Conservation (phyloP, 75 land plant species). For the Cupressus sempervirens region DNA sequence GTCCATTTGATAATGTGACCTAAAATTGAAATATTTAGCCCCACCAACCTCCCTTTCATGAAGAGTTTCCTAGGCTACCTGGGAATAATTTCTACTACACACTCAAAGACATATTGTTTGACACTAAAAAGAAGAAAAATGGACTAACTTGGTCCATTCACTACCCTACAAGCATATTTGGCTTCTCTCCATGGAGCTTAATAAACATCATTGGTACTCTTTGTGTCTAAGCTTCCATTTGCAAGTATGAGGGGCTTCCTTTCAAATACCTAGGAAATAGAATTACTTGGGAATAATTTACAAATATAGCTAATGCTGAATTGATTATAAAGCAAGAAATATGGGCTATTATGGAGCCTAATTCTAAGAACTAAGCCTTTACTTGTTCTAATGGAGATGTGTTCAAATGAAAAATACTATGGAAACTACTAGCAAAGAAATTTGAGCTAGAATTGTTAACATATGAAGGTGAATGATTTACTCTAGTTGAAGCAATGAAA, state of each 20-base stretch:
- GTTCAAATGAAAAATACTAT: constrained; percentile 68
- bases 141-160: constrained; percentile 62
- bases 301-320: constrained; percentile 67
- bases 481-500: constrained; percentile 57
- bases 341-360: constrained; percentile 69
- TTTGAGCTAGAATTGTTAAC: constrained; percentile 50
- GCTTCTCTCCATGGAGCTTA: constrained; percentile 64
- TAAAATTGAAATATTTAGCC: constrained; percentile 12
- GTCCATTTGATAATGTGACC: constrained; percentile 43
- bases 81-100: constrained; percentile 63
- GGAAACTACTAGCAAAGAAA: constrained; percentile 60
- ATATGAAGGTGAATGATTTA: constrained; percentile 15
- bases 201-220: constrained; percentile 58
- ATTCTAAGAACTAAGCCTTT: constrained; percentile 70
- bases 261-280: constrained; percentile 50
- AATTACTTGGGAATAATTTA: constrained; percentile 52
- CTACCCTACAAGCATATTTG: constrained; percentile 54
- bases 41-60: constrained; percentile 63
- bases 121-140: constrained; percentile 25
- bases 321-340: constrained; percentile 85
- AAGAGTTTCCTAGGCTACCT: constrained; percentile 61
- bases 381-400: constrained; percentile 75
- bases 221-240: constrained; percentile 68
- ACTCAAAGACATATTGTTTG: constrained; percentile 56
- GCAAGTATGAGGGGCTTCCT: constrained; percentile 47